Conservation (phyloP, 2,329 filamentous ascomycete genomes). For the Trichoderma sp. region DNA sequence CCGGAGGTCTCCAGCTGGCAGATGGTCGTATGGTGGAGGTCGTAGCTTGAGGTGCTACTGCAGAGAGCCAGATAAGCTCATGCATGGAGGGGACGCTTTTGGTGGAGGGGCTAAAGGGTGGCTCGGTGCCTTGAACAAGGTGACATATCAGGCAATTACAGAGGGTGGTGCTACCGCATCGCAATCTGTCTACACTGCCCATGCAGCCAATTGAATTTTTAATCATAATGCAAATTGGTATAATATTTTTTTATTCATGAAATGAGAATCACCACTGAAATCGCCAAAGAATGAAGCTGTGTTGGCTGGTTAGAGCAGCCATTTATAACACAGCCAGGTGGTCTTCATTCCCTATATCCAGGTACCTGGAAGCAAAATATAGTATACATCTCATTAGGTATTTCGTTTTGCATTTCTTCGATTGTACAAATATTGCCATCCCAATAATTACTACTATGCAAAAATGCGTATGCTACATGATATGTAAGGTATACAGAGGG, state of each 20-base stretch:
- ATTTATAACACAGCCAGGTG: not conserved
- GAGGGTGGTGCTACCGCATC: not conserved
- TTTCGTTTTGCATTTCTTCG: not conserved
- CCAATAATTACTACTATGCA: slow-evolving; percentile 15
- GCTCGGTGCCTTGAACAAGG: not conserved
- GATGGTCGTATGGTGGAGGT: not conserved
- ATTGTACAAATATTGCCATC: not conserved
- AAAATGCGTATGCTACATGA: slow-evolving; percentile 21
- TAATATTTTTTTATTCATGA: not conserved
- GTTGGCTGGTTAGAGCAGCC: not conserved
- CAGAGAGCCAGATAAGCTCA: slow-evolving; percentile 10
- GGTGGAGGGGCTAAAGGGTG: slow-evolving; percentile 18
- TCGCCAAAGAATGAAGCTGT: not conserved
- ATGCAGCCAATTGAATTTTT: not conserved
- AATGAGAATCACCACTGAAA: not conserved
- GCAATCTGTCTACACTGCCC: not conserved
- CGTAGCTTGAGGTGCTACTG: slow-evolving; percentile 7
- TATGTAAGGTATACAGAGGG: slow-evolving; percentile 10
- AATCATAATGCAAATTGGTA: not conserved
- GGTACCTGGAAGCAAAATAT: not conserved
- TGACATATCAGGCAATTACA: not conserved
- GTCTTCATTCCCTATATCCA: not conserved
- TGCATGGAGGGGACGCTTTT: not conserved
- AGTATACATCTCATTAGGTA: not conserved
- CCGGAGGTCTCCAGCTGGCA: not conserved